Conservation (phyloP, 768 basidiomycete species). For the Xanthoconium purpureum region DNA sequence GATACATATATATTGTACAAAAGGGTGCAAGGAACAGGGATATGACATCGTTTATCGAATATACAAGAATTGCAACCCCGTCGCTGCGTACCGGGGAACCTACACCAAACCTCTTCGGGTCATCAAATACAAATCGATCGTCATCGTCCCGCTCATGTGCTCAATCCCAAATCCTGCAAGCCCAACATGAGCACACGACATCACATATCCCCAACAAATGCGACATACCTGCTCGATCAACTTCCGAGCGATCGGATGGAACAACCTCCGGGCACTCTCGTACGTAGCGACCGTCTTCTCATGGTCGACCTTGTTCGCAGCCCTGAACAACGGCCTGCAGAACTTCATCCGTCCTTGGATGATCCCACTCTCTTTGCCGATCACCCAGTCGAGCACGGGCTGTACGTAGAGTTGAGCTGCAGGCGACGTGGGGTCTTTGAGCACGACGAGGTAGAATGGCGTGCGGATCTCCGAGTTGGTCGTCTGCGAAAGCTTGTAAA, state of each 20-base stretch:
- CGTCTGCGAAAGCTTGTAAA: constrained; percentile 43
- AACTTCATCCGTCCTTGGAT: constrained; percentile 57
- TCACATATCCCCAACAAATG: too few relatives aligned
- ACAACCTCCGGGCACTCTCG: constrained; percentile 30
- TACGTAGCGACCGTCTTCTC: constrained; percentile 38
- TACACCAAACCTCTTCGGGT: too few relatives aligned
- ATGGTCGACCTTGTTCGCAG: constrained; percentile 35
- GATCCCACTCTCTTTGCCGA: constrained; percentile 38
- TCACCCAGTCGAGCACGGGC: constrained; percentile 46
- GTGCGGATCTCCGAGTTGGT: constrained; percentile 52
- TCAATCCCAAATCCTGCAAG: too few relatives aligned
- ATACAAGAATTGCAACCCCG: too few relatives aligned
- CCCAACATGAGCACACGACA: too few relatives aligned
- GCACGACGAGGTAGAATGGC: constrained; percentile 49
- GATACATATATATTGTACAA: neutral
- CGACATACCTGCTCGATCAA: constrained; percentile 46
- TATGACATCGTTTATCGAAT: too few relatives aligned
- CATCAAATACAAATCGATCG: too few relatives aligned
- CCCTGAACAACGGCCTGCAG: constrained; percentile 48
- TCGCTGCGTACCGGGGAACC: too few relatives aligned
- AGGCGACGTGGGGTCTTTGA: constrained; percentile 36
- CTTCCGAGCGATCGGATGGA: constrained; percentile 52
- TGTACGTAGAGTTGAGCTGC: constrained; percentile 31
- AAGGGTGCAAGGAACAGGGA: too few relatives aligned
- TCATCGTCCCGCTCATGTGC: too few relatives aligned